Percentiles rank a stretch among this genome's conserved stretches.
phyloP scores from a whole-genome alignment of 805 yeast species.

The Nematodospora valgi region DNA sequence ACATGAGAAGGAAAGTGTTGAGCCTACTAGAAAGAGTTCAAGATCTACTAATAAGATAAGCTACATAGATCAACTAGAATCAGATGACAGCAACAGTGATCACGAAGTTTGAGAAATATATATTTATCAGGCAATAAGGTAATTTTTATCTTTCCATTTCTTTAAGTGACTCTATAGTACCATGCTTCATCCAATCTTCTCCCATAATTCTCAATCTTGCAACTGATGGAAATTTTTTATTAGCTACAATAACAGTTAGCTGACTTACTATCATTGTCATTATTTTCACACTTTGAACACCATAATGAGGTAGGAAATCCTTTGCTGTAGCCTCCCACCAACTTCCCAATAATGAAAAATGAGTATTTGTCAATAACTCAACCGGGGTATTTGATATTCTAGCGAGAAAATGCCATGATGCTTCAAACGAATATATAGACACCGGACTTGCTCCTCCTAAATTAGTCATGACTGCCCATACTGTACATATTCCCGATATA shows the following conservation, averaged over 20 bases:
- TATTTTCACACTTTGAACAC: slow-evolving; percentile 67
- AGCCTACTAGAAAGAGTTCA: slow-evolving; percentile 43
- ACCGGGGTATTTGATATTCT: slow-evolving; percentile 59
- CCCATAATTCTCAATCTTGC: slow-evolving; percentile 72
- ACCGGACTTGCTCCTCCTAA: slow-evolving; percentile 13
- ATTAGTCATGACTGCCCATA: slow-evolving; percentile 74
- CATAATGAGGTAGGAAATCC: slow-evolving; percentile 55
- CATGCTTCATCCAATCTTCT: slow-evolving; percentile 66
- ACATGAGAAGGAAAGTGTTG: no score
- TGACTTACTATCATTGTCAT: slow-evolving; percentile 42
- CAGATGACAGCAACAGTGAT: slow-evolving; percentile 9
- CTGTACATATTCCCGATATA: slow-evolving; percentile 78
- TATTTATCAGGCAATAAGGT: slow-evolving; percentile 1
- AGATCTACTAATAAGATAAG: slow-evolving; percentile 31
- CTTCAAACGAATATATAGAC: slow-evolving; percentile 44
- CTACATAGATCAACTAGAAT: slow-evolving; percentile 24
- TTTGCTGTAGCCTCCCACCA: slow-evolving; percentile 91
- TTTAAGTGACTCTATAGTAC: slow-evolving; percentile 44
- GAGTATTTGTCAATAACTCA: slow-evolving; percentile 57
- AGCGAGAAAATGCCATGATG: slow-evolving; percentile 70
- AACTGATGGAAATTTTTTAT: slow-evolving; percentile 66
- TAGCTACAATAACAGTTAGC: slow-evolving; percentile 54
- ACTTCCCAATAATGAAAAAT: slow-evolving; percentile 65
- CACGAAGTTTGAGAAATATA: slow-evolving; percentile 5
- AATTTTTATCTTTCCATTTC: slow-evolving; percentile 32